phyloP scores from a whole-genome alignment of 257 asterid species.

The Ophiorrhiza pumila region DNA sequence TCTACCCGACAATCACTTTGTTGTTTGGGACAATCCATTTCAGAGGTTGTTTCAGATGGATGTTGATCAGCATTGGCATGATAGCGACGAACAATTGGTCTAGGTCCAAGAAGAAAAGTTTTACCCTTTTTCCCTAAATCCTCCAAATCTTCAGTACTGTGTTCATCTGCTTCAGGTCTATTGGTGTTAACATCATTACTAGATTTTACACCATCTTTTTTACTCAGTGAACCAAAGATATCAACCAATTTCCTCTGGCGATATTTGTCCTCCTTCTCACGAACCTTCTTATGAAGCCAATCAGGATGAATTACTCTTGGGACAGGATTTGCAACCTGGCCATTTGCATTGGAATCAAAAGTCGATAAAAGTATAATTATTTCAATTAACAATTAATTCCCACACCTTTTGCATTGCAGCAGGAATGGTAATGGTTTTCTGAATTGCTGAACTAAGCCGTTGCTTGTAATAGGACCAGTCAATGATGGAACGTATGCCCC shows the following conservation, averaged over 20 bases:
- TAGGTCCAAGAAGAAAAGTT: conserved; percentile 42
- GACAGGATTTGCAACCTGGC: conserved; percentile 93
- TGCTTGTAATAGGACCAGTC: conserved; percentile 99
- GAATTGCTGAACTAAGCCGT: conserved; percentile 89
- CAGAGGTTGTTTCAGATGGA: conserved; percentile 33
- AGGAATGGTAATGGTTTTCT: conserved; percentile 91
- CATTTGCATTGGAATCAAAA: conserved; percentile 29
- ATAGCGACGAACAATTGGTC: conserved; percentile 65
- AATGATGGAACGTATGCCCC: conserved; percentile 89
- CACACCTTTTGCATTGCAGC: conserved; percentile 99
- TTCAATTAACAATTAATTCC: conserved; percentile 5
- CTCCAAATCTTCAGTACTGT: conserved; percentile 65
- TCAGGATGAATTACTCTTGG: conserved; percentile 99
- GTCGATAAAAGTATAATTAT: background rate
- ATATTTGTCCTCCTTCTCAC: conserved; percentile 94
- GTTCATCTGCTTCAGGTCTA: conserved; percentile 38
- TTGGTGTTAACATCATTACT: conserved; percentile 28
- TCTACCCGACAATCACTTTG: conserved; percentile 35
- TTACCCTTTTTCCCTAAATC: conserved; percentile 58
- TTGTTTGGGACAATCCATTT: conserved; percentile 29
- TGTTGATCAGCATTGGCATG: conserved; percentile 38
- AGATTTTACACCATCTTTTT: conserved; percentile 33
- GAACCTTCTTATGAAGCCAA: conserved; percentile 97
- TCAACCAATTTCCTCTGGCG: conserved; percentile 89
- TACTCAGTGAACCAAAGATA: conserved; percentile 56